Base-by-base conservation (phyloP, 2,329 filamentous ascomycete genomes). In the Aspergillus floridensis region DNA sequence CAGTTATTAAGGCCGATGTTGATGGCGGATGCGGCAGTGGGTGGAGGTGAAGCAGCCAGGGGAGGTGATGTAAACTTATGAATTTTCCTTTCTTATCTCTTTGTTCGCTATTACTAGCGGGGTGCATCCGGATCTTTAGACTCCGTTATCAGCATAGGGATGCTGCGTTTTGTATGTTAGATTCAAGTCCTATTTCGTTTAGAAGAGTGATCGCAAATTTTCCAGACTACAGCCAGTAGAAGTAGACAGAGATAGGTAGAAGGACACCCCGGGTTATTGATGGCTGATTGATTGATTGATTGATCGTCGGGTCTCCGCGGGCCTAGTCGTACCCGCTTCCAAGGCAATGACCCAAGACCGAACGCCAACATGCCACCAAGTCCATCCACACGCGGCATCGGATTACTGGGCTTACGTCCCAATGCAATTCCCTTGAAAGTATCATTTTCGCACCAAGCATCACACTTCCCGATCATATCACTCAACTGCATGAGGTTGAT, bases 401-500 rank as follows among this genome's bases (percentile, higher is more conserved):
- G 29, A 19, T 53, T 55, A 55, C 53, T 57, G 57, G 54, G 47
- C 50, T 44, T 53, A 51, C 24, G 32, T 50, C 38, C 35, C 32
- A 51, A 52, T 38, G 41, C 48, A 53, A 47, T 24, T 52, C n/a
- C 19, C 31, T 48, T 31, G 21, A 32, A 50, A 31, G 50, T 19
- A 38, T 32, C 41, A 11, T 26, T 22, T 31, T 49, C 38, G 26
- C 38, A 11, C 38, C 44, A 14, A 44, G 24, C 31, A 24, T 54
- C 41, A 48, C 21, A 10, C 10, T 50, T 19, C 14, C 16, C 14
- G 19, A 38, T 24, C 24, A 48, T 14, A 19, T 51, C 44, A 16
- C 22, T 49, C 26, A 31, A 54, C 67, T 70, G 61, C 59, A 72
- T 73, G 72, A 70, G 54, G 63, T 63, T 59, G 58, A 57, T 52